These are phyloP conservation scores for Leucoagaricus sp. DNA, from an alignment of 1,284 basidiomycete species.

Conservation along the genomic window DNA sequence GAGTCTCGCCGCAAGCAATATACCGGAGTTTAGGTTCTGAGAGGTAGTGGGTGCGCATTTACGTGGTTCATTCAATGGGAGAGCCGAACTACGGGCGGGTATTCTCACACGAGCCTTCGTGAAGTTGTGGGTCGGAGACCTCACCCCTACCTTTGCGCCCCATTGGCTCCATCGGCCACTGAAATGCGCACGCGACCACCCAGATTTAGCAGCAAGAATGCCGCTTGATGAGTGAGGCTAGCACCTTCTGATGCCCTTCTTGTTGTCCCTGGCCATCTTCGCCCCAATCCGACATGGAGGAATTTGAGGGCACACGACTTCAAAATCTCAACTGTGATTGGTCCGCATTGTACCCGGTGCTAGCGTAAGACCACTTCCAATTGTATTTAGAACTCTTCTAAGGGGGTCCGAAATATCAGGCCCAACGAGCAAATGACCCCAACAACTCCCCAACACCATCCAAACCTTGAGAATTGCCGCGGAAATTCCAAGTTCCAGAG, in stretches of 20 bases:
- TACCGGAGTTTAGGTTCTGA: no score
- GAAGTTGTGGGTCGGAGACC: not conserved
- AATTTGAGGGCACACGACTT: constrained; percentile 11
- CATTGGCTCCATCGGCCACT: not conserved
- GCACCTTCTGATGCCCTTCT: not conserved
- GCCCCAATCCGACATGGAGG: not conserved
- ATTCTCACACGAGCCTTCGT: no score
- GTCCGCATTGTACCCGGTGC: not conserved
- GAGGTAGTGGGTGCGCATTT: no score
- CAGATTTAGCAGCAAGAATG: not conserved
- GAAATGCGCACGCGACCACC: constrained; percentile 2
- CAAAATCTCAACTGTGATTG: constrained; percentile 6
- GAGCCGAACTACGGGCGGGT: no score
- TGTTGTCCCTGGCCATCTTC: not conserved
- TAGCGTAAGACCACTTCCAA: no score
- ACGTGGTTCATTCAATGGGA: no score
- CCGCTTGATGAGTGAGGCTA: not conserved
- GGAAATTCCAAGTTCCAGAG: not conserved
- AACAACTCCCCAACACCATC: not conserved
- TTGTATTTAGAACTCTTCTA: no score
- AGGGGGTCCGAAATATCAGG: no score
- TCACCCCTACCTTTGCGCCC: not conserved
- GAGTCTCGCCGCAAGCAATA: not conserved
- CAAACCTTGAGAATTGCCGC: not conserved
- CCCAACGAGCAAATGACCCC: not conserved